These are phyloP conservation scores for Candida gorgasii DNA, from an alignment of 805 yeast species.

Conservation along the genomic window DNA sequence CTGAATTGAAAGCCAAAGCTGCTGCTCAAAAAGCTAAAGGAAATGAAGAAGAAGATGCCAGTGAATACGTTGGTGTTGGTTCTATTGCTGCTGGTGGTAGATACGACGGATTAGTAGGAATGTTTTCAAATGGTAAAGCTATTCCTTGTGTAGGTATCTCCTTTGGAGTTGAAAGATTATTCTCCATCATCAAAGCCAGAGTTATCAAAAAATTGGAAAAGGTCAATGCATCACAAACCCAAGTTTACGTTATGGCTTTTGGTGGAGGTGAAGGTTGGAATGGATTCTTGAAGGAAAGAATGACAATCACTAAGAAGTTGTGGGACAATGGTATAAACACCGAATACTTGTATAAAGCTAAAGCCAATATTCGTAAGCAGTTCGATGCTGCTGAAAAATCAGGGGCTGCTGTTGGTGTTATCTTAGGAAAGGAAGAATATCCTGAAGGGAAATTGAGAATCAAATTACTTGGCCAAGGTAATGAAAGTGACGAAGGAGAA, in stretches of 20 bases:
- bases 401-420: slow-evolving; percentile 88
- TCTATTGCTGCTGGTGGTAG: slow-evolving; percentile 99
- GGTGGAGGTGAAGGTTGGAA: slow-evolving; percentile 98
- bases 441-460: slow-evolving; percentile 80
- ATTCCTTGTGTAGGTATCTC: slow-evolving; percentile 98
- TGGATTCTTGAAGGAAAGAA: slow-evolving; percentile 90
- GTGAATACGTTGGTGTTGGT: slow-evolving; percentile 96
- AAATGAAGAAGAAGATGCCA: slow-evolving; percentile 66
- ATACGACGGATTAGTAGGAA: slow-evolving; percentile 93
- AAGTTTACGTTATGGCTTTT: slow-evolving; percentile 95
- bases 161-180: slow-evolving; percentile 94
- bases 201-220: slow-evolving; percentile 56
- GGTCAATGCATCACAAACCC: slow-evolving; percentile 83
- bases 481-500: slow-evolving; percentile 81
- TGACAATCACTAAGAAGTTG: slow-evolving; percentile 75
- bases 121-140: slow-evolving; percentile 90
- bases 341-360: slow-evolving; percentile 88
- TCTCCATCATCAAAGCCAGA: slow-evolving; percentile 83
- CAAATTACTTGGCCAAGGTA: slow-evolving; percentile 87
- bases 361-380: slow-evolving; percentile 94
- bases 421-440: slow-evolving; percentile 93
- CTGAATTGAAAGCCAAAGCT: slow-evolving; percentile 57
- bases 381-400: slow-evolving; percentile 96
- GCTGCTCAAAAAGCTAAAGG: slow-evolving; percentile 26
- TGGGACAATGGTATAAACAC: slow-evolving; percentile 91